Base-by-base conservation (phyloP, 495 filamentous ascomycete species). In the Apiosordaria backusii region DNA sequence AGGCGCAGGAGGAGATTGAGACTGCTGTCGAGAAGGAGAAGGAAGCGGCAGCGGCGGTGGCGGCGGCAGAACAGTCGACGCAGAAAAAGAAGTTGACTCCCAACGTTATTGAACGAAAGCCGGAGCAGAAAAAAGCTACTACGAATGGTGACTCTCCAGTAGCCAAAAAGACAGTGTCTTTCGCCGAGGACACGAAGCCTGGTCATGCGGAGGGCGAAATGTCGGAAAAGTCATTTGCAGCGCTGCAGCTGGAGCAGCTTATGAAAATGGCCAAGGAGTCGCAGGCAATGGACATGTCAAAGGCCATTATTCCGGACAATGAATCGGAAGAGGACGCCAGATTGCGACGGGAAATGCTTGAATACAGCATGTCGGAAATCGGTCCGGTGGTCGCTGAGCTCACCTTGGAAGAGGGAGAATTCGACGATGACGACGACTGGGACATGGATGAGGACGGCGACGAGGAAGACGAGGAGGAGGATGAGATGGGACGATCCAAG, bases 331-430 rank as follows among this genome's bases (percentile, higher is more conserved):
- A 96, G 67, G 93, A 96, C 72, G 88, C 90, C 10, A 80, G 81
- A n/a, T 76, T 96, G 2, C 90, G 96, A 13, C 86, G 89, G 62
- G 87, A 97, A 69, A 98, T 99, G 95, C 78, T 97, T n/a, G 81
- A 90, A 66, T 98, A 97, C 71, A 88, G 88, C 57, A 85, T 95
- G 75, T 81, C 77, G 23, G 93, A 97, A 69, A 87, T 99, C 62
- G 91, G 91, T 1, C 85, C 91, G 24, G 90, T 99, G 2, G 94
- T 99, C 6, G 94, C 94, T n/a, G 92, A 97, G 78, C 81, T 99
- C 35, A 85, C 95, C 64, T 73, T 99, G 15, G 92, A 97, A 57
- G 90, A 93, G 35, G 86, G 84, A 25, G 85, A 79, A 57, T 78
- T 81, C n/a, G 80, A 76, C 40, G 79, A 83, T n/a, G 84, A 87